phyloP scores from a whole-genome alignment of 2,329 filamentous ascomycete species.

The Colletotrichum costaricense region DNA sequence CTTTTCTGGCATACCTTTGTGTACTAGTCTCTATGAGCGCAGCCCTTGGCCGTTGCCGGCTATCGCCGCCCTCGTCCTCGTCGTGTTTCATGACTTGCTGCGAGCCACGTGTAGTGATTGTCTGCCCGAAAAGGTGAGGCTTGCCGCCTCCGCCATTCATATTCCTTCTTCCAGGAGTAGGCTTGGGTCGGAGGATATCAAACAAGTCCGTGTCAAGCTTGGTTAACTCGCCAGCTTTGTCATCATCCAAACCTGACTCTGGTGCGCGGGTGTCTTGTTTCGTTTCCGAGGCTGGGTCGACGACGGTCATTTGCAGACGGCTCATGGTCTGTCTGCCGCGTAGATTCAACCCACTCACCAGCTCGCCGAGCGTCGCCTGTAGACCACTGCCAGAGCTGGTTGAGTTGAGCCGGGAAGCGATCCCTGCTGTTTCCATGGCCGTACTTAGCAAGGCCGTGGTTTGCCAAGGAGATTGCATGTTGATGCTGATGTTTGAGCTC shows the following conservation, averaged over 20 bases:
- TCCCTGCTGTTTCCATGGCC: constrained; percentile 81
- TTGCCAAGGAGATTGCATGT: constrained; percentile 80
- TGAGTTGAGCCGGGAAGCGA: constrained; percentile 77
- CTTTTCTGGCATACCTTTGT: constrained; percentile 14
- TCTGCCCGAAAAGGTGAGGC: constrained; percentile 56
- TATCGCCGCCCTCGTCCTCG: constrained; percentile 34
- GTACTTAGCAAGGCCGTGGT: constrained; percentile 80
- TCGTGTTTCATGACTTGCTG: not conserved
- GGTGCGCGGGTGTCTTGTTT: constrained; percentile 33
- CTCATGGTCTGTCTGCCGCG: constrained; percentile 85
- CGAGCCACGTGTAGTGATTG: constrained; percentile 45
- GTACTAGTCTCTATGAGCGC: constrained; percentile 21
- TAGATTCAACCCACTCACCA: constrained; percentile 76
- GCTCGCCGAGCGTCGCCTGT: constrained; percentile 65
- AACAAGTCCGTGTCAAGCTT: constrained; percentile 47
- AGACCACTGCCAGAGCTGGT: constrained; percentile 45
- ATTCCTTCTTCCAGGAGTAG: constrained; percentile 28
- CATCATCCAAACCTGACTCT: constrained; percentile 40
- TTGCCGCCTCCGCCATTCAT: not conserved
- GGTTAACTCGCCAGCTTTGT: constrained; percentile 43
- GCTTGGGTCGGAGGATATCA: constrained; percentile 31
- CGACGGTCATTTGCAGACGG: constrained; percentile 75
- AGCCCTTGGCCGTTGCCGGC: not conserved
- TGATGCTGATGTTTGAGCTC: constrained; percentile 69
- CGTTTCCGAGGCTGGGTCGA: constrained; percentile 39